Conservation (phyloP, 371 early-diverging fungal species). For the Apophysomyces ossiformis region DNA sequence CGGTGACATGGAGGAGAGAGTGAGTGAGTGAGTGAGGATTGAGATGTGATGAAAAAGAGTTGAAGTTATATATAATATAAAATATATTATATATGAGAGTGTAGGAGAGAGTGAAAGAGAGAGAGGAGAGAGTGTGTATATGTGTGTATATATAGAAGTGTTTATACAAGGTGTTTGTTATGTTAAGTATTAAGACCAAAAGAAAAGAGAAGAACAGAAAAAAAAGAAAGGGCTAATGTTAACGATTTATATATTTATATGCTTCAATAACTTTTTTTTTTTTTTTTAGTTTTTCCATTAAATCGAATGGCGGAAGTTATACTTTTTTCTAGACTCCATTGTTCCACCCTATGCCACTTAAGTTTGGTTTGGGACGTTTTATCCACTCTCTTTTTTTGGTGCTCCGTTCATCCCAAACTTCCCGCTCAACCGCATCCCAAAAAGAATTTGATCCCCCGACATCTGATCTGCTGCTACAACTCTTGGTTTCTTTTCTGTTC, state of each 20-base stretch:
- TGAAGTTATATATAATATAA: too few species aligned
- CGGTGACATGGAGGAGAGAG: slow-evolving; percentile 7
- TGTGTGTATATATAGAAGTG: background rate
- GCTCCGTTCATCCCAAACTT: background rate
- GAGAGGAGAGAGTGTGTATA: slow-evolving; percentile 8
- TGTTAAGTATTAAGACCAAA: background rate
- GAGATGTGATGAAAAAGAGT: background rate
- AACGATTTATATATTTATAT: too few species aligned
- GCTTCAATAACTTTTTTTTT: background rate
- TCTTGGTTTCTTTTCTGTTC: slow-evolving; percentile 5
- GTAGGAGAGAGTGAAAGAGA: slow-evolving; percentile 10
- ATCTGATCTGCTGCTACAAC: slow-evolving; percentile 14
- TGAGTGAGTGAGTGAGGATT: background rate
- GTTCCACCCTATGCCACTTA: slow-evolving; percentile 4
- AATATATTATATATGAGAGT: background rate
- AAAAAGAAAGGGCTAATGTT: background rate
- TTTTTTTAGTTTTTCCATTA: background rate
- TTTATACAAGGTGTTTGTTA: background rate
- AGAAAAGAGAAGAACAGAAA: slow-evolving; percentile 4
- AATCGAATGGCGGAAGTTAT: background rate
- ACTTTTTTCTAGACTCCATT: background rate
- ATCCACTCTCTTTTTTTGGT: background rate
- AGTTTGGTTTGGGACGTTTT: slow-evolving; percentile 4
- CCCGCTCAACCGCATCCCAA: background rate
- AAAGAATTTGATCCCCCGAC: background rate